Percentiles rank a stretch among this genome's conserved stretches.
Conservation (phyloP, 148 eudicot species). For the Dianthus caryophyllus region DNA sequence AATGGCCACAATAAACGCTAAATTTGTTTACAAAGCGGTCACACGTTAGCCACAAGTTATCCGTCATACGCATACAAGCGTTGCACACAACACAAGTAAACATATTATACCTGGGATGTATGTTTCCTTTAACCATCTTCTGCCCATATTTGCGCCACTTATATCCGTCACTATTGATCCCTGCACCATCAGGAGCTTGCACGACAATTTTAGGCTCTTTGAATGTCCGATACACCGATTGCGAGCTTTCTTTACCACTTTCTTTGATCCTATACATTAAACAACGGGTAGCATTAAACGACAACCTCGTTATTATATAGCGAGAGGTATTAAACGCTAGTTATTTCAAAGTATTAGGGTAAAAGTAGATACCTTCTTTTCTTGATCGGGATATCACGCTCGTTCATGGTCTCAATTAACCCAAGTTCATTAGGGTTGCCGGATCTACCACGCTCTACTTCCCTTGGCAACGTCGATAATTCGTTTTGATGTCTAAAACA, state of each 20-base stretch:
- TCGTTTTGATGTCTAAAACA: slow-evolving; percentile 25
- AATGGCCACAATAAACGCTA: no score
- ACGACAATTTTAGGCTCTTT: slow-evolving; percentile 76
- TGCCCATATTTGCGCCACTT: slow-evolving; percentile 97
- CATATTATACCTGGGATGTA: slow-evolving; percentile 64
- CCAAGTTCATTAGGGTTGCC: slow-evolving; percentile 29
- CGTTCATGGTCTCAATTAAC: slow-evolving; percentile 36
- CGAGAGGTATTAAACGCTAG: neutral
- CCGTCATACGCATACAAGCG: no score
- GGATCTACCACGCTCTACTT: slow-evolving; percentile 16
- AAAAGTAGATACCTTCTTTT: slow-evolving; percentile 44
- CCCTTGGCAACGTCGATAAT: slow-evolving; percentile 13
- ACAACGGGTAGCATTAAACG: slow-evolving; percentile 5
- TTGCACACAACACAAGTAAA: neutral
- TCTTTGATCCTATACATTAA: slow-evolving; percentile 52
- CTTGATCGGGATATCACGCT: slow-evolving; percentile 43
- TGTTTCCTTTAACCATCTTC: slow-evolving; percentile 83
- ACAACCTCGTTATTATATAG: neutral
- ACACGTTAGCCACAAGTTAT: no score
- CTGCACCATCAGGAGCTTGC: slow-evolving; percentile 61
- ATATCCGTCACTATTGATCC: slow-evolving; percentile 67
- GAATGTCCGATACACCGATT: slow-evolving; percentile 37
- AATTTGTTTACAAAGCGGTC: no score
- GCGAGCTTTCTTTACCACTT: slow-evolving; percentile 33
- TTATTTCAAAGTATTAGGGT: slow-evolving; percentile 7